Evolutionary conservation across 768 basidiomycete species (phyloP).

Genomic region (Leccinum barrowsii): DNA sequence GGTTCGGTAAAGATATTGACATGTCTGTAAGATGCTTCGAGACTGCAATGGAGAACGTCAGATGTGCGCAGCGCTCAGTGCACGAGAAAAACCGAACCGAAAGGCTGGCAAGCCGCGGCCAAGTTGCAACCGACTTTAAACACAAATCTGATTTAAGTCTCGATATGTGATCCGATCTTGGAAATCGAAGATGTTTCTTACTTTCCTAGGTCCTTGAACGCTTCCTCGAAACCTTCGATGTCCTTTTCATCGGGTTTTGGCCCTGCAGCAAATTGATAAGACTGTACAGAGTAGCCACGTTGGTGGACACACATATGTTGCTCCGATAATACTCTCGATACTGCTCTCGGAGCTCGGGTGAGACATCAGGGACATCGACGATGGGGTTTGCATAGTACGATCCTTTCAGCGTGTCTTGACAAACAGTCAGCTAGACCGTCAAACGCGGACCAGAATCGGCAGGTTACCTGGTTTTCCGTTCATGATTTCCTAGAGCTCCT

Average conservation of each 20-base stretch:
- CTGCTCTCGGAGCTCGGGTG: slow-evolving; percentile 45
- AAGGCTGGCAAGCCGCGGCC: slow-evolving; percentile 86
- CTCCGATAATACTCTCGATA: slow-evolving; percentile 84
- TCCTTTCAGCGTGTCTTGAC: slow-evolving; percentile 78
- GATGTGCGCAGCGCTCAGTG: not conserved
- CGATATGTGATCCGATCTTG: not conserved
- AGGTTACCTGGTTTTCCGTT: slow-evolving; percentile 80
- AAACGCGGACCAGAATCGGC: not conserved
- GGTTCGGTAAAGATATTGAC: slow-evolving; percentile 61
- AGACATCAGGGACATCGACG: slow-evolving; percentile 61
- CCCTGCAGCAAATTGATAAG: slow-evolving; percentile 43
- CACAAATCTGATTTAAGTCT: slow-evolving; percentile 52
- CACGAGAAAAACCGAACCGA: slow-evolving; percentile 49
- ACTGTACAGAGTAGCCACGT: not conserved
- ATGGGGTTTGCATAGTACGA: slow-evolving; percentile 88
- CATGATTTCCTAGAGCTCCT: slow-evolving; percentile 74
- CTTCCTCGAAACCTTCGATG: slow-evolving; percentile 74
- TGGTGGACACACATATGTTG: slow-evolving; percentile 71
- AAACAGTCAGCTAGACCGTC: slow-evolving; percentile 1
- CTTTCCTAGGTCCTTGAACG: slow-evolving; percentile 85
- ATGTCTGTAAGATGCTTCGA: slow-evolving; percentile 60
- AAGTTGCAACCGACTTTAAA: slow-evolving; percentile 80
- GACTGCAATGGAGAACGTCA: slow-evolving; percentile 37
- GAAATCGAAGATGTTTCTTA: slow-evolving; percentile 25
- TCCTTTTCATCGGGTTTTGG: slow-evolving; percentile 53